Evolutionary conservation across 2,329 filamentous ascomycete genomes (phyloP), one percentile per base, ranked within the genome.

Genomic region (Lachnellula occidentalis): DNA sequence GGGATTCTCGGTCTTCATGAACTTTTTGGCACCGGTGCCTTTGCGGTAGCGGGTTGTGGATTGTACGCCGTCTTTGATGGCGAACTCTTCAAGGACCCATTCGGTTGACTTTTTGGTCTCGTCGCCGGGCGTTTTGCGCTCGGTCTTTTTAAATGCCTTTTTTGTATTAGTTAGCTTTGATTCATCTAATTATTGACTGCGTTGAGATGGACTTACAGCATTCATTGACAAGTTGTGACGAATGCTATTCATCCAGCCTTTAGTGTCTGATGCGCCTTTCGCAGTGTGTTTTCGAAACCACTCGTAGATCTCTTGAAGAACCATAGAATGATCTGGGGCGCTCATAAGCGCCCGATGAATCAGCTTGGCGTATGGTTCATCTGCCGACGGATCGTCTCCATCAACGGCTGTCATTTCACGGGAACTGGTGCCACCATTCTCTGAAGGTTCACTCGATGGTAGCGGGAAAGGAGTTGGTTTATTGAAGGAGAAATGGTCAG

Each of bases 141-240:
- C 68, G 34, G 76, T 74, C 68, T 81, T 80, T 60, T 78, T 75
- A 67, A 85, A 80, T 9, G 80, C 79, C 77, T 82, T 57, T 53
- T 43, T 49, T 24, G 9, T 46, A 39, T 59, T 45, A 27, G 37
- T 22, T 31, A 55, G 39, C 27, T 11, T 31, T 36, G 7, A 36
- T 36, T 37, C n/a, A 49, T 43, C 41, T 15, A 72, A 72, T n/a
- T 68, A 70, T 70, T 73, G 57, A 21, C 48, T 27, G 24, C 5
- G 24, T 24, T 31, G 36, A 34, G 34, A 4, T 34, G n/a, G 14
- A 36, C 83, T 73, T 82, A 96, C 92, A 57, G 80, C 79, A 65
- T 97, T 97, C 92, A 97, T 96, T 47, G 90, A 96, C 7, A 97
- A 76, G 64, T 97, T 97, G 70, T 97, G 92, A 2, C 92, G 83